Percentiles rank a stretch among this genome's conserved stretches.
These are phyloP conservation scores for Bipolaris cookei DNA, from an alignment of 2,329 filamentous ascomycete genomes.

Conservation along the genomic window DNA sequence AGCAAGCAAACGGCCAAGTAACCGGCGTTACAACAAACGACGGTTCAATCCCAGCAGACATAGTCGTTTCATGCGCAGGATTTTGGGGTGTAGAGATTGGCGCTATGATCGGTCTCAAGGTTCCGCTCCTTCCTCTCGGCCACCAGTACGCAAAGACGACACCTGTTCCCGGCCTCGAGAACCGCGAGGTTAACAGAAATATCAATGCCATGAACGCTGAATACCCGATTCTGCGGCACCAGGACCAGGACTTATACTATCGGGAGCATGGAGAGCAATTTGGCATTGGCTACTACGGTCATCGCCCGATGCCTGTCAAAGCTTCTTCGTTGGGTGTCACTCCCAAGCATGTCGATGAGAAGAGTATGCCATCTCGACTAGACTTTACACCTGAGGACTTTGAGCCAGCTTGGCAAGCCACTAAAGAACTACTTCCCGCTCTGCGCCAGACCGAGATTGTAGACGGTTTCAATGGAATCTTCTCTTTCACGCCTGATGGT, in stretches of 20 bases:
- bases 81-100: slow-evolving; percentile 72
- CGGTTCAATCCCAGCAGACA: slow-evolving; percentile 62
- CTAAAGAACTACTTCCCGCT: slow-evolving; percentile 61
- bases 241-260: slow-evolving; percentile 69
- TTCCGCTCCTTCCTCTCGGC: slow-evolving; percentile 66
- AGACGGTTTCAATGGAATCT: slow-evolving; percentile 69
- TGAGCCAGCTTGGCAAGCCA: slow-evolving; percentile 64
- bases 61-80: slow-evolving; percentile 67
- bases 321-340: slow-evolving; percentile 63
- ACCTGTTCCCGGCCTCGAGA: slow-evolving; percentile 54
- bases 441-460: slow-evolving; percentile 60
- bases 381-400: slow-evolving; percentile 67
- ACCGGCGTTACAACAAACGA: slow-evolving; percentile 62
- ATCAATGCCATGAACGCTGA: slow-evolving; percentile 58
- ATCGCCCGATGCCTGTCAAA: slow-evolving; percentile 65
- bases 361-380: slow-evolving; percentile 69
- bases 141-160: slow-evolving; percentile 71
- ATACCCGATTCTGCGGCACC: slow-evolving; percentile 66
- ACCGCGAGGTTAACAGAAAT: slow-evolving; percentile 48
- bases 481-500: slow-evolving; percentile 70
- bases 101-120: slow-evolving; percentile 63
- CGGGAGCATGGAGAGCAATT: slow-evolving; percentile 68
- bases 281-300: slow-evolving; percentile 70
- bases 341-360: slow-evolving; percentile 60
- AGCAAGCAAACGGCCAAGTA: slow-evolving; percentile 56